Conservation (phyloP, 805 yeast genomes). For the Candida ortonii region DNA sequence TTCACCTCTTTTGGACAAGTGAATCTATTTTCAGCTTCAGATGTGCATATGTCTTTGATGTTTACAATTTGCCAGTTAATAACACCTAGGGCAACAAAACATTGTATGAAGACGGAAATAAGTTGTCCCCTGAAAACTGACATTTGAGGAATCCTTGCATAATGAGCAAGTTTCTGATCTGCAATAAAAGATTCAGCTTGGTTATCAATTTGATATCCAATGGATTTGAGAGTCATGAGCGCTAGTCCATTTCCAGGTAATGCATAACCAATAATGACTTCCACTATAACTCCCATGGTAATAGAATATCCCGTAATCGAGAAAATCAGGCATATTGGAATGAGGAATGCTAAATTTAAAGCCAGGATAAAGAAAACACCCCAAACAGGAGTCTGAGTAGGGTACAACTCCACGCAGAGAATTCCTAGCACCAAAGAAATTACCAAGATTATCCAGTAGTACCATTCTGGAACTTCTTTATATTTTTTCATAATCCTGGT, state of each 20-base stretch:
- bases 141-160: constrained; percentile 61
- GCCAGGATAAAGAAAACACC: constrained; percentile 56
- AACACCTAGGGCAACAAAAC: constrained; percentile 42
- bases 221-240: constrained; percentile 59
- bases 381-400: constrained; percentile 60
- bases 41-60: constrained; percentile 41
- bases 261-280: constrained; percentile 62
- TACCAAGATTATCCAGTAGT: constrained; percentile 52
- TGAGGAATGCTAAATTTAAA: constrained; percentile 51
- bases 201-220: constrained; percentile 50
- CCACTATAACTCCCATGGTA: constrained; percentile 61
- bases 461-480: constrained; percentile 73
- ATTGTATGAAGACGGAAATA: constrained; percentile 43
- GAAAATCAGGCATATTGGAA: constrained; percentile 60
- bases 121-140: constrained; percentile 53
- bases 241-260: constrained; percentile 62
- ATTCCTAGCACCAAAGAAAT: constrained; percentile 42
- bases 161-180: constrained; percentile 64
- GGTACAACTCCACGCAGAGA: constrained; percentile 38
- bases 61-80: constrained; percentile 37
- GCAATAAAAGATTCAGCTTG: constrained; percentile 54
- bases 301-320: constrained; percentile 61
- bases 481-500: constrained; percentile 53
- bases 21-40: constrained; percentile 42
- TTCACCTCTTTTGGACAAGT: constrained; percentile 42